Conservation (phyloP, 129 eudicot species). For the Saposhnikovia divaricata region DNA sequence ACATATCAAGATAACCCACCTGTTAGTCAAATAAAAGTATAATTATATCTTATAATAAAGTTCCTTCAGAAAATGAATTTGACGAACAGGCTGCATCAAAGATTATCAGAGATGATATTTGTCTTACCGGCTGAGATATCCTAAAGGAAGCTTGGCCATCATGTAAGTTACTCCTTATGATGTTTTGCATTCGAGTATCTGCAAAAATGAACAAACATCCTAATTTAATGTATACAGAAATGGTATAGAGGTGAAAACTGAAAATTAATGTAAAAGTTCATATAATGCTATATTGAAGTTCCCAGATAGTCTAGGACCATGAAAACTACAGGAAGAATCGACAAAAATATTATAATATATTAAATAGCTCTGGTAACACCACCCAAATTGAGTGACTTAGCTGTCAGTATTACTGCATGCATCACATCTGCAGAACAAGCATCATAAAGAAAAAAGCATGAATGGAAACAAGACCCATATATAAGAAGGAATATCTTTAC, state of each 20-base stretch:
- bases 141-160: conserved; percentile 63
- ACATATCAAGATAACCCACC: conserved; percentile 59
- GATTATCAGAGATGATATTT: background rate
- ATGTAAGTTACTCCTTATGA: conserved; percentile 47
- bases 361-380: background rate
- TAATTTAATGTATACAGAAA: background rate
- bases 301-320: background rate
- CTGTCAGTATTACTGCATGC: background rate
- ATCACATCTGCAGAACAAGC: background rate
- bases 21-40: conserved; percentile 20
- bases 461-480: background rate
- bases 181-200: conserved; percentile 69
- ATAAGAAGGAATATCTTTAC: background rate
- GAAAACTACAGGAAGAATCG: background rate
- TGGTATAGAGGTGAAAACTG: background rate
- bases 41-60: background rate
- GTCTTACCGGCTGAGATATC: conserved; percentile 52
- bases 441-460: background rate
- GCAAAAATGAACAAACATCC: conserved; percentile 16
- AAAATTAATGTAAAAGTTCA: background rate
- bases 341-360: background rate
- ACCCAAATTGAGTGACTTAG: background rate
- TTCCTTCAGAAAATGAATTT: background rate
- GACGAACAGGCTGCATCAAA: background rate
- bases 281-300: background rate